These are phyloP conservation scores for Anethum foeniculum DNA, from an alignment of 140 eudicot species.

Conservation along the genomic window DNA sequence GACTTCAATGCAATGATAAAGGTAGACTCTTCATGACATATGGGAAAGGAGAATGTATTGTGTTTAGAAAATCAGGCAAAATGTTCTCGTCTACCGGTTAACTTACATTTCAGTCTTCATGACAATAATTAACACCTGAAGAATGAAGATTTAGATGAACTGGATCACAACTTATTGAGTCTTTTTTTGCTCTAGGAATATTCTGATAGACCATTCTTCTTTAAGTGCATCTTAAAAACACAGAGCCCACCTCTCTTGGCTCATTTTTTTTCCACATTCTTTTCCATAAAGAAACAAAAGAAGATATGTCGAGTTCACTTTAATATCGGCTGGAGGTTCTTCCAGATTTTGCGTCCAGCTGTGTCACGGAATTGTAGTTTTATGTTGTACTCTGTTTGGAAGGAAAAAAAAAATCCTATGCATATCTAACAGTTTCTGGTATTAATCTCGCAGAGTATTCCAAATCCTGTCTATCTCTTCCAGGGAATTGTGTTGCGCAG, in stretches of 20 bases:
- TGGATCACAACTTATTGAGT: not conserved
- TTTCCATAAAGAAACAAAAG: not conserved
- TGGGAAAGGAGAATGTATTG: not conserved
- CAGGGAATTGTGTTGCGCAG: conserved; percentile 94
- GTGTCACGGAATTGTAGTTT: not conserved
- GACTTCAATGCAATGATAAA: conserved; percentile 86
- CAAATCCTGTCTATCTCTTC: conserved; percentile 93
- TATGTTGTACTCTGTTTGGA: not conserved
- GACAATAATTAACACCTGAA: not conserved
- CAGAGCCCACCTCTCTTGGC: not conserved
- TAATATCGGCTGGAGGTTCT: not conserved
- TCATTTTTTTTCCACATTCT: not conserved
- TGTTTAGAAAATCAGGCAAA: not conserved
- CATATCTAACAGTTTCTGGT: conserved; percentile 16
- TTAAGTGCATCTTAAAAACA: not conserved
- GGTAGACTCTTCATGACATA: conserved; percentile 33
- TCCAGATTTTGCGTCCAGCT: not conserved
- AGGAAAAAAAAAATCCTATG: not conserved
- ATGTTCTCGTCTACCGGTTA: too few species aligned
- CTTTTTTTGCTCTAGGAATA: not conserved
- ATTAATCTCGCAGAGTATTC: conserved; percentile 46
- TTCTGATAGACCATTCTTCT: not conserved
- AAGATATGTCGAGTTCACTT: not conserved
- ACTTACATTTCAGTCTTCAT: not conserved
- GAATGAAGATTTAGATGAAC: not conserved